Evolutionary conservation across 2,329 filamentous ascomycete genomes (phyloP).

Genomic region (Hypoxylon sp.): DNA sequence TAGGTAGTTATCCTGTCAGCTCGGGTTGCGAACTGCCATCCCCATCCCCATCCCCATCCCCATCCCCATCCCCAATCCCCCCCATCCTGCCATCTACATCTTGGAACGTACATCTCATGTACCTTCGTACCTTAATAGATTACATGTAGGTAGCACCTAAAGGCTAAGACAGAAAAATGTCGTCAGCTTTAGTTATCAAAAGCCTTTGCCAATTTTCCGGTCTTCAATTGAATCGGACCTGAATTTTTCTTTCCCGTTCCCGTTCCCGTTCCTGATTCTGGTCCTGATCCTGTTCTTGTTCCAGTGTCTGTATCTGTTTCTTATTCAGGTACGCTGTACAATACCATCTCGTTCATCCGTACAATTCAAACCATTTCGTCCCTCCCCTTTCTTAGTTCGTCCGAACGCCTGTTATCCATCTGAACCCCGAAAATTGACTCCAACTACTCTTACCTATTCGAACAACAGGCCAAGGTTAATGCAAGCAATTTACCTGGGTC

Average conservation of each 20-base stretch:
- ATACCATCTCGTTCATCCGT: slow-evolving; percentile 13
- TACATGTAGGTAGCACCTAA: slow-evolving; percentile 1
- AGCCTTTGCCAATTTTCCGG: slow-evolving; percentile 32
- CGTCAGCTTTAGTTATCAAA: slow-evolving; percentile 36
- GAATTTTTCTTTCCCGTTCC: slow-evolving; percentile 1
- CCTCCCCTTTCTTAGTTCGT: not conserved
- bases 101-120: slow-evolving; percentile 19
- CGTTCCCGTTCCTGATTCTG: not conserved
- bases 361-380: too few relatives aligned
- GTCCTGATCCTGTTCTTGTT: not conserved
- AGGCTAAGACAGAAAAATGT: slow-evolving; percentile 26
- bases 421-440: not conserved
- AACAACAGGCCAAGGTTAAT: slow-evolving; percentile 26
- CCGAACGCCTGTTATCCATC: too few relatives aligned
- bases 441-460: not conserved
- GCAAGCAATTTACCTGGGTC: slow-evolving; percentile 35
- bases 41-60: too few relatives aligned
- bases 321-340: slow-evolving; percentile 17
- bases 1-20: not conserved
- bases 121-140: slow-evolving; percentile 34
- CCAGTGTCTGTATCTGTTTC: not conserved
- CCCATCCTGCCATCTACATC: not conserved
- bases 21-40: not conserved
- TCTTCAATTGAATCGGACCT: slow-evolving; percentile 23
- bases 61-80: too few relatives aligned